Evolutionary conservation across 768 basidiomycete genomes (phyloP).

Genomic region (Leccinum barrowsii): DNA sequence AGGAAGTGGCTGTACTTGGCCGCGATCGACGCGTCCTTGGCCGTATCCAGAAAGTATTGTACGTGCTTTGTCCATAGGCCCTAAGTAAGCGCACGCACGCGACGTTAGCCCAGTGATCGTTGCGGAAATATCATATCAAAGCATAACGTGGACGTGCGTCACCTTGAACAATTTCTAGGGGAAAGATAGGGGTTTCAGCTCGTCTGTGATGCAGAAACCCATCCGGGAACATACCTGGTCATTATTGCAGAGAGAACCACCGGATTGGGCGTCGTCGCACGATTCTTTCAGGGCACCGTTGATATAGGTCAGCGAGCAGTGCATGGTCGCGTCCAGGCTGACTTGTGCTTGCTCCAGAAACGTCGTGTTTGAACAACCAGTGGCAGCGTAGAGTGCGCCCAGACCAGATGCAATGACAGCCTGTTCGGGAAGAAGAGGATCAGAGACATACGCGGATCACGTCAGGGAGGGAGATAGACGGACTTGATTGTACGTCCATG

Average conservation of each 20-base stretch:
- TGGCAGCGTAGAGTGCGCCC: constrained; percentile 42
- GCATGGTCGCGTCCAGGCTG: constrained; percentile 50
- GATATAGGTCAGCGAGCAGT: constrained; percentile 33
- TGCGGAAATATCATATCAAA: background rate
- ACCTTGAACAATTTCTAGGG: constrained; percentile 33
- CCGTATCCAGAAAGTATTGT: constrained; percentile 47
- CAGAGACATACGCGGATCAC: background rate
- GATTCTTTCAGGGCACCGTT: constrained; percentile 45
- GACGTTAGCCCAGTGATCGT: background rate
- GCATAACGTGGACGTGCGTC: background rate
- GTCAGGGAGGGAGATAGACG: background rate
- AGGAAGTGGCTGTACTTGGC: constrained; percentile 39
- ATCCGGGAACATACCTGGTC: constrained; percentile 27
- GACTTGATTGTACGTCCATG: constrained; percentile 62
- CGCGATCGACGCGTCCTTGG: constrained; percentile 38
- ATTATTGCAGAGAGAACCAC: constrained; percentile 30
- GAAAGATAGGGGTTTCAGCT: background rate
- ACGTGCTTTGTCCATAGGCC: constrained; percentile 53
- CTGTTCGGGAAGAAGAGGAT: constrained; percentile 22
- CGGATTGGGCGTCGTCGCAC: constrained; percentile 44
- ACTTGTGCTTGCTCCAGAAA: constrained; percentile 48
- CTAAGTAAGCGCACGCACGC: constrained; percentile 1
- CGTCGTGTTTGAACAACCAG: constrained; percentile 31
- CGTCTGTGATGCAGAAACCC: background rate
- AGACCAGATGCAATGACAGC: constrained; percentile 55